phyloP scores from a whole-genome alignment of 352 stramenopile species.

The Phytophthora cryptogea region DNA sequence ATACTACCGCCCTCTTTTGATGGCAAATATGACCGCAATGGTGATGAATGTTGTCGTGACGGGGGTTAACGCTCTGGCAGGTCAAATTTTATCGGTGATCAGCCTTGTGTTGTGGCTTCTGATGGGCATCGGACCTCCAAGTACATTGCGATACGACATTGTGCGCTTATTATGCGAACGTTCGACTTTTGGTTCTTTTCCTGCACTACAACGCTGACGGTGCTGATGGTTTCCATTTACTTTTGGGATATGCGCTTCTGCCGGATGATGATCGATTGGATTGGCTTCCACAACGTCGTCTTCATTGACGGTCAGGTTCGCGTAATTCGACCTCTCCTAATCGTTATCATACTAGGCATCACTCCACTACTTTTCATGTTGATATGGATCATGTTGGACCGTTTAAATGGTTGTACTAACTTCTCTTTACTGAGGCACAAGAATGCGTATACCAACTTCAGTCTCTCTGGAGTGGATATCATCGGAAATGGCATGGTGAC shows the following conservation, averaged over 20 bases:
- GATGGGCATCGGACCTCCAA: constrained; percentile 26
- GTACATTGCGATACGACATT: constrained; percentile 38
- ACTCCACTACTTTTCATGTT: constrained; percentile 26
- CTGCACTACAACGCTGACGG: constrained; percentile 32
- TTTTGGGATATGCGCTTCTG: constrained; percentile 36
- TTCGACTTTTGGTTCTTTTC: constrained; percentile 56
- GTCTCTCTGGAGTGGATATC: constrained; percentile 22
- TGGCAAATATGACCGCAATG: constrained; percentile 27
- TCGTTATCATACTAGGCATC: constrained; percentile 22
- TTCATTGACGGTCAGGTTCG: constrained; percentile 39
- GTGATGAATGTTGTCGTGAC: constrained; percentile 26
- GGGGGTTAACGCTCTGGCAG: constrained; percentile 14
- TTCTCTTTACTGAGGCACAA: constrained; percentile 18
- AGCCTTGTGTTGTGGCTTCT: constrained; percentile 24
- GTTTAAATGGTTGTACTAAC: constrained; percentile 18
- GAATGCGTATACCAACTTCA: constrained; percentile 15
- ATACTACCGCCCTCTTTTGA: constrained; percentile 30
- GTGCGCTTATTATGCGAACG: constrained; percentile 35
- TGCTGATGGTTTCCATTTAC: constrained; percentile 27
- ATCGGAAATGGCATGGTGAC: constrained; percentile 31
- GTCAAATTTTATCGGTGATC: constrained; percentile 26
- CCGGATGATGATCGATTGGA: constrained; percentile 33
- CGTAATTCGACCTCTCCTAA: constrained; percentile 19
- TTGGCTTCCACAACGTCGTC: constrained; percentile 42
- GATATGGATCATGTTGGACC: constrained; percentile 29